Conservation (phyloP, 257 asterid species). For the Apocynum venetum region DNA sequence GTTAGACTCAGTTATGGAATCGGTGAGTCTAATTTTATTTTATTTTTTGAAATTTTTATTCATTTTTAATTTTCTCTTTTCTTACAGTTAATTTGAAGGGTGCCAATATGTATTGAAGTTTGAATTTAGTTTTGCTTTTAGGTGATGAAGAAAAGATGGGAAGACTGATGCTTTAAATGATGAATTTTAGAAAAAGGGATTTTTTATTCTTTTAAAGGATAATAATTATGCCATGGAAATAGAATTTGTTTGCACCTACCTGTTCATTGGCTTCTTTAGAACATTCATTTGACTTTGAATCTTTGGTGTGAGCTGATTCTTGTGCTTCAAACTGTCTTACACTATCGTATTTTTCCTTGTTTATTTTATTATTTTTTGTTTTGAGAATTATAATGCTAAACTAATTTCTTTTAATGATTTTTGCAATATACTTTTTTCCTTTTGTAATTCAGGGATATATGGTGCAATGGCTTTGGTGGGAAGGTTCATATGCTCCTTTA, state of each 20-base stretch:
- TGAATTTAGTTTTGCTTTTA: background rate
- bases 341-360: too few species aligned
- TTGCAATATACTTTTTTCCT: background rate
- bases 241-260: background rate
- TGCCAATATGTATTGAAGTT: background rate
- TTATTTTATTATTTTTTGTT: background rate
- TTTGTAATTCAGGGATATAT: slow-evolving; percentile 58
- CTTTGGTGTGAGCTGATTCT: background rate
- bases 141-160: background rate
- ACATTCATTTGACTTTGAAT: slow-evolving; percentile 6
- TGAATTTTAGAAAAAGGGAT: background rate
- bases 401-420: background rate
- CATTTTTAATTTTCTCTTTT: background rate
- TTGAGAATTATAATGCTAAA: too few species aligned
- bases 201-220: background rate
- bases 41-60: background rate
- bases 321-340: background rate
- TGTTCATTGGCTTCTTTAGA: background rate
- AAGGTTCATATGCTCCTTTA: slow-evolving; percentile 79
- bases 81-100: background rate
- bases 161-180: background rate
- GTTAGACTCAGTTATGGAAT: slow-evolving; percentile 92
- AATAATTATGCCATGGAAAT: background rate
- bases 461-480: slow-evolving; percentile 96
- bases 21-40: slow-evolving; percentile 38